phyloP scores from a whole-genome alignment of 2,329 filamentous ascomycete genomes.

The Trichophyton schoenleinii region DNA sequence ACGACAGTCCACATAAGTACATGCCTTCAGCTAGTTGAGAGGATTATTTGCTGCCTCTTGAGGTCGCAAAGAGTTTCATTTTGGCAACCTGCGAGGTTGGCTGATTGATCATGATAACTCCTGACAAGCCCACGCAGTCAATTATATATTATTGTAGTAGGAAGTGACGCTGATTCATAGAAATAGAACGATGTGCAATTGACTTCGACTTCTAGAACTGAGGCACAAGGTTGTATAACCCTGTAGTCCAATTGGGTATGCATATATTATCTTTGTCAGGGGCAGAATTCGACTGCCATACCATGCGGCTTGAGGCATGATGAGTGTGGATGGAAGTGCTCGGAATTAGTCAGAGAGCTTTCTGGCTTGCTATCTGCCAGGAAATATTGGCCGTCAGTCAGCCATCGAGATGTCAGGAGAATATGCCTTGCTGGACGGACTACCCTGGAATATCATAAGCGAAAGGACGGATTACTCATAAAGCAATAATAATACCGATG shows the following conservation, averaged over 20 bases:
- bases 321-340: neutral
- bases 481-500: neutral
- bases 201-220: neutral
- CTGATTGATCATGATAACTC: neutral
- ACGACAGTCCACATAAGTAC: neutral
- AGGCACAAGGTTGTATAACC: neutral
- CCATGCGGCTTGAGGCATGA: neutral
- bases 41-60: neutral
- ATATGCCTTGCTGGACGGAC: neutral
- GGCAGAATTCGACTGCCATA: neutral
- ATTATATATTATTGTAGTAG: neutral
- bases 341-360: neutral
- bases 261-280: constrained; percentile 1
- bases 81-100: neutral
- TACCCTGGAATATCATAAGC: neutral
- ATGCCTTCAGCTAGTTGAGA: neutral
- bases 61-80: neutral
- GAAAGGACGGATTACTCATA: neutral
- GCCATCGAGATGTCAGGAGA: neutral
- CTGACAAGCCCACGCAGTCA: neutral
- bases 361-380: neutral
- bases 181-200: neutral
- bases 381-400: neutral
- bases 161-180: neutral
- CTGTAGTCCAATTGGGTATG: neutral